A percentile compares a stretch with the other conserved stretches of the same genome.
Conservation (phyloP, 441 rosid species). For the Euphorbia celastroides region DNA sequence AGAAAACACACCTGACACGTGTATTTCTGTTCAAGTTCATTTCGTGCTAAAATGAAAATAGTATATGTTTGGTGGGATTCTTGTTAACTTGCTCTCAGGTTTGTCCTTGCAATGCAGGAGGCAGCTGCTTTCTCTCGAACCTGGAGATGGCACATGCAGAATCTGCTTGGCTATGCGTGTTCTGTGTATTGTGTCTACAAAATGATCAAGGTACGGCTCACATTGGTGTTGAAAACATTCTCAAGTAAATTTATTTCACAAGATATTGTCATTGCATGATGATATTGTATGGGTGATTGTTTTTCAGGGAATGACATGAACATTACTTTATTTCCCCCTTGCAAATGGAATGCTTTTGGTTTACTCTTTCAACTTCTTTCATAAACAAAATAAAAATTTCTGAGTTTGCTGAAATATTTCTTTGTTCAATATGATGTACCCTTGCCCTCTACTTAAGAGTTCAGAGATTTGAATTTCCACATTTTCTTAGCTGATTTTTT, state of each 20-base stretch:
- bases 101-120: slow-evolving; percentile 48
- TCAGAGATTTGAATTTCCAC: not conserved
- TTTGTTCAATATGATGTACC: not conserved
- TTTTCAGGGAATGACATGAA: not conserved
- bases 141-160: slow-evolving; percentile 98
- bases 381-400: not conserved
- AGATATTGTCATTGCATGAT: slow-evolving; percentile 8
- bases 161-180: slow-evolving; percentile 94
- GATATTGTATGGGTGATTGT: not conserved
- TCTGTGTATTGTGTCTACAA: slow-evolving; percentile 96
- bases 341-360: not conserved
- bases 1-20: not conserved
- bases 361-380: not conserved
- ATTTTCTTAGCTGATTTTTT: not conserved
- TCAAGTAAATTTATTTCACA: slow-evolving; percentile 6
- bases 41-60: not conserved
- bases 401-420: not conserved
- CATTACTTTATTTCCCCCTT: not conserved
- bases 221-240: slow-evolving; percentile 9
- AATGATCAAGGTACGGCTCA: slow-evolving; percentile 78
- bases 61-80: not conserved
- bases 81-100: slow-evolving; percentile 2
- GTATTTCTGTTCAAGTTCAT: not conserved
- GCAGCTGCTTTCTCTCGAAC: slow-evolving; percentile 99
- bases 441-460: not conserved